Conservation (phyloP, 2,329 filamentous ascomycete species). For the Colletotrichum endophyticum region DNA sequence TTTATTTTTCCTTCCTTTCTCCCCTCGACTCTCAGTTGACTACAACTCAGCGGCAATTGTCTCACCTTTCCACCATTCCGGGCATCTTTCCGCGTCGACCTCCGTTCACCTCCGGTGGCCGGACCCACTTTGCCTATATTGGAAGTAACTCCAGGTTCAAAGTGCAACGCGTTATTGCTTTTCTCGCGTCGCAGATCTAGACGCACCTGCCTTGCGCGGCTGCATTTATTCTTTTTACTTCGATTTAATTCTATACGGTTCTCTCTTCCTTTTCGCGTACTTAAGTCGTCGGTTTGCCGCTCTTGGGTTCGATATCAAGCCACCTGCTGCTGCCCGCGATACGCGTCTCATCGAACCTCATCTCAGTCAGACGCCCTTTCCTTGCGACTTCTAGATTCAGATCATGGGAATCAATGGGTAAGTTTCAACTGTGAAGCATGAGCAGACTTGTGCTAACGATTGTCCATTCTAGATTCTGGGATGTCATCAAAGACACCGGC, state of each 20-base stretch:
- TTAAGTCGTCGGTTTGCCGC: background rate
- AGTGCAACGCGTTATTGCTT: background rate
- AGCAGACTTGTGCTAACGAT: rapidly evolving
- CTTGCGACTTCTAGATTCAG: background rate
- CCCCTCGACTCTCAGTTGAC: background rate
- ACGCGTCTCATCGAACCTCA: background rate
- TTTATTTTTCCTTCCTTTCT: background rate
- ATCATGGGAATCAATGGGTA: background rate
- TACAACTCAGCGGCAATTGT: background rate
- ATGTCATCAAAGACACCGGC: background rate
- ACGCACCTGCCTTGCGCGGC: background rate
- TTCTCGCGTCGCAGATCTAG: background rate
- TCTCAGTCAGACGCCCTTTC: background rate
- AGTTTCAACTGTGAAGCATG: background rate
- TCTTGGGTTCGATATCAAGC: background rate
- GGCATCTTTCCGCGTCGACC: background rate
- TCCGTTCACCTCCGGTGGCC: background rate
- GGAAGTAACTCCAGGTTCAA: background rate
- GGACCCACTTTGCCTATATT: background rate
- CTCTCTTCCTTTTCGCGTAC: background rate
- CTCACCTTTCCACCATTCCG: background rate
- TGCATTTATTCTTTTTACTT: background rate
- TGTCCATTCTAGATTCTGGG: background rate
- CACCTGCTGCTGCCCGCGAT: background rate
- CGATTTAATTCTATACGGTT: background rate